Evolutionary conservation across 1,139 yeast genomes (phyloP), one percentile per base, ranked within the genome.

Genomic region (Diutina sp.): DNA sequence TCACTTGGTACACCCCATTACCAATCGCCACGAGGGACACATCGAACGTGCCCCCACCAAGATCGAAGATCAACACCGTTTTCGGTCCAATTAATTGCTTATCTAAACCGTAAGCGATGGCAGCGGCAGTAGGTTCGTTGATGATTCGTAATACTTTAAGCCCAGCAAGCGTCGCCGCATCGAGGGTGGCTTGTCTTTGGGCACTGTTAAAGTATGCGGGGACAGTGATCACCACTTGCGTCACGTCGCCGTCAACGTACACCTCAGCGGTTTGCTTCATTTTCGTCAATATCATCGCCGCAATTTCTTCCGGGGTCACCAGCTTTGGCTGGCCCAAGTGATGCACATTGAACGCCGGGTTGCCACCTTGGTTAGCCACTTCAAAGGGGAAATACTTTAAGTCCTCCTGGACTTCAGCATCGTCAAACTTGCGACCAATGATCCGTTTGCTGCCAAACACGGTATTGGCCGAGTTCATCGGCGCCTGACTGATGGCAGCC

Each of bases 191-290:
- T 74, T 91, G 97, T 79, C 97, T 87, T 78, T 91, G 98, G 59
- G 98, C 95, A 74, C 91, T 97, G 73, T 91, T 93, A 78, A 91
- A 91, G 77, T 91, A 91, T 58, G 98, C 98, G 58, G 98, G 98
- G 58, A 91, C 97, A 55, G 97, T 90, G 61, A 90, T 96, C 62
- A 90, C 97, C 48, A 97, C 97, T 66, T 90, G 95, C 58, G 95
- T 87, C 61, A 90, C 96, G 71, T 85, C 82, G 69, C 85, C 82
- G 63, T 97, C 97, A 64, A 90, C 78, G 74, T 88, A 89, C 66
- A 87, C 93, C 77, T 90, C 96, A 60, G 96, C 96, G 67, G 89
- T 90, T 65, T 86, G 84, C 78, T 89, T 90, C 96, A 89, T 89
- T 74, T 90, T 90, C 69, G 87, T 84, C 66, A 90, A 80, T 65